Base-by-base conservation (phyloP, 2,329 filamentous ascomycete genomes). In the Cadophora gregata region DNA sequence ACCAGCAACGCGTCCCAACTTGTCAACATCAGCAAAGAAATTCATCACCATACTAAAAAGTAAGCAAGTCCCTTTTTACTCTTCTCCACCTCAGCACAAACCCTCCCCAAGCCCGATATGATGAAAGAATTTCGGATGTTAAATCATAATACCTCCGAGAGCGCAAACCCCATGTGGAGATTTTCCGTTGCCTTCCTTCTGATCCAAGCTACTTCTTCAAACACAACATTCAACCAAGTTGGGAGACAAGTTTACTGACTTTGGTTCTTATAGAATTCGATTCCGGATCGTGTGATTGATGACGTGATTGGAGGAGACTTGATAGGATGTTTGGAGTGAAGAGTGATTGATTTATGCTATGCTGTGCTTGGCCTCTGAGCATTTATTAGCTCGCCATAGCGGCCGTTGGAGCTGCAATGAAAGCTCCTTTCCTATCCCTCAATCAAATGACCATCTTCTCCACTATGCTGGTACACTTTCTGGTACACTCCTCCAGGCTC, bases 121-220 rank as follows among this genome's bases (percentile, higher is more conserved):
- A 97, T 93, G 92, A 96, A 96, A 82, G 61, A 82, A 97, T 92
- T 90, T 86, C 93, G 94, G 94, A 97, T 97, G 93, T 96, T 93
- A 96, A 96, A 81, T 86, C 84, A 87, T 85, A 84, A 87, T 19
- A 86, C 88, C 90, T 90, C 91, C 91, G 91, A 90, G 90, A 91
- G 93, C 93, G 93, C 93, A 97, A 89, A 88, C 83, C 59, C 86
- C 86, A 84, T 97, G 94, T 97, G 90, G 94, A 97, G 82, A 88
- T 91, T 90, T 67, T 97, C 94, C 93, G 94, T 97, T 97, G 93
- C 93, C 94, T 97, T 97, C 94, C 94, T 97, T 97, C 93, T 97
- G 93, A 97, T 88, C 77, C 60, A 71, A 68, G 21, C 36, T 65
- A 16, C n/a, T 38, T 42, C 16, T 48, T 56, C 45, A 55, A 58